Conservation (phyloP, 495 filamentous ascomycete genomes). For the Aspergillus bridgeri region DNA sequence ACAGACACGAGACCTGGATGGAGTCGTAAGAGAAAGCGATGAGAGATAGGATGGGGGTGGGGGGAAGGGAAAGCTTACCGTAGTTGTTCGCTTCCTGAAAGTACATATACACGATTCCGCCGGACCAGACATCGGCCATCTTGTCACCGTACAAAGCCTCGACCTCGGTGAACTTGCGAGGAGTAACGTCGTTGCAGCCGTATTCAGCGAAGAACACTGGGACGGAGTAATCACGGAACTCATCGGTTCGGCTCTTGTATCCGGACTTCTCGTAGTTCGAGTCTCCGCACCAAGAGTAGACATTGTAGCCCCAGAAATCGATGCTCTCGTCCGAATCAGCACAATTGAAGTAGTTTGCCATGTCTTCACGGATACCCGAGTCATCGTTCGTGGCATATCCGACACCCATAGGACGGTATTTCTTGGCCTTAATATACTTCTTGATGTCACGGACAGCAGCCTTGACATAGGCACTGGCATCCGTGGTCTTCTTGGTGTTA, state of each 20-base stretch:
- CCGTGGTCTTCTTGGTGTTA: constrained; percentile 75
- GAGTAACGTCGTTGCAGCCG: constrained; percentile 77
- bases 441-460: constrained; percentile 92
- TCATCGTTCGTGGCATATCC: constrained; percentile 95
- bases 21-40: not conserved
- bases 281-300: constrained; percentile 94
- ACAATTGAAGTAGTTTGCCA: constrained; percentile 92
- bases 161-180: constrained; percentile 81
- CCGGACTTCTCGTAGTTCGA: constrained; percentile 66
- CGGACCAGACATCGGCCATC: constrained; percentile 85
- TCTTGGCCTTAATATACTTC: constrained; percentile 74
- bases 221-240: constrained; percentile 80
- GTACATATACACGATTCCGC: constrained; percentile 96
- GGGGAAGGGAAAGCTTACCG: constrained; percentile 44
- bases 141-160: constrained; percentile 68
- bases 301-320: constrained; percentile 97
- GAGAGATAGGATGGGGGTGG: not conserved
- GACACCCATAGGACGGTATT: constrained; percentile 74
- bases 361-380: constrained; percentile 63
- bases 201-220: constrained; percentile 97
- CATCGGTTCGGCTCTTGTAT: constrained; percentile 69
- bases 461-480: constrained; percentile 86
- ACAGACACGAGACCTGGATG: constrained; percentile 60
- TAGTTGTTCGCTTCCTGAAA: constrained; percentile 86
- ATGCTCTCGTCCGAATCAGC: constrained; percentile 61